These are phyloP conservation scores for Fusarium nematophilum DNA, from an alignment of 2,329 filamentous ascomycete genomes.

Conservation along the genomic window DNA sequence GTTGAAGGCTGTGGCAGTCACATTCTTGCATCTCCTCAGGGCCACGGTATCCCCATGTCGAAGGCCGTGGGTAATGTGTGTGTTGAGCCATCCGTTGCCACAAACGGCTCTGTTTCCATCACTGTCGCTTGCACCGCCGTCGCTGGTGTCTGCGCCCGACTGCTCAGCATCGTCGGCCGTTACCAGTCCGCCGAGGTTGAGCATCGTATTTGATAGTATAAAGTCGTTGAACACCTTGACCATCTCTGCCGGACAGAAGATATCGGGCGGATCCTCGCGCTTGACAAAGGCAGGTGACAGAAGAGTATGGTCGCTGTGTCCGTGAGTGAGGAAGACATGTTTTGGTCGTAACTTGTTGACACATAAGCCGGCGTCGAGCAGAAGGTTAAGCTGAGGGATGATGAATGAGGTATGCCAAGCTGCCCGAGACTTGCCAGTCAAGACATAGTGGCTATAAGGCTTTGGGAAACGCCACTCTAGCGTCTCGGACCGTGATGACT, in stretches of 20 bases:
- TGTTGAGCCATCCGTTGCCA: conserved; percentile 47
- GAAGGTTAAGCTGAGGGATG: conserved; percentile 60
- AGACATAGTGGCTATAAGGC: conserved; percentile 54
- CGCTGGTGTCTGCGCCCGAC: conserved; percentile 12
- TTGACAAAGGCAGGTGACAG: conserved; percentile 57
- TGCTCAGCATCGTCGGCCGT: conserved; percentile 42
- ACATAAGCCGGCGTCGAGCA: conserved; percentile 60
- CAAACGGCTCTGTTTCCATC: too few relatives aligned
- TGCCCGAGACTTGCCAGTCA: conserved; percentile 60
- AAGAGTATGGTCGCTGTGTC: conserved; percentile 60
- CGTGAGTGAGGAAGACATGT: conserved; percentile 63
- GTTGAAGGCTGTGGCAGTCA: conserved; percentile 56
- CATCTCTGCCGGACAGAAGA: conserved; percentile 58
- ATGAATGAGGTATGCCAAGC: conserved; percentile 65
- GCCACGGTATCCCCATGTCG: conserved; percentile 50
- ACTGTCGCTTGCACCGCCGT: neutral
- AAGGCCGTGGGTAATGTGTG: conserved; percentile 55
- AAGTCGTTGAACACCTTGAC: conserved; percentile 53
- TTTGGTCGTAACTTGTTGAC: conserved; percentile 60
- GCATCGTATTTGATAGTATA: conserved; percentile 53
- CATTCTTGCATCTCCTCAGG: conserved; percentile 49
- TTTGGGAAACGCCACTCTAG: conserved; percentile 59
- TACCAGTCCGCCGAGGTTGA: conserved; percentile 55
- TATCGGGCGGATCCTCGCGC: conserved; percentile 57
- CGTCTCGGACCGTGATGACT: conserved; percentile 56